These are phyloP conservation scores for Euphorbia schlechtendalii DNA, from an alignment of 441 rosid species.

Conservation along the genomic window DNA sequence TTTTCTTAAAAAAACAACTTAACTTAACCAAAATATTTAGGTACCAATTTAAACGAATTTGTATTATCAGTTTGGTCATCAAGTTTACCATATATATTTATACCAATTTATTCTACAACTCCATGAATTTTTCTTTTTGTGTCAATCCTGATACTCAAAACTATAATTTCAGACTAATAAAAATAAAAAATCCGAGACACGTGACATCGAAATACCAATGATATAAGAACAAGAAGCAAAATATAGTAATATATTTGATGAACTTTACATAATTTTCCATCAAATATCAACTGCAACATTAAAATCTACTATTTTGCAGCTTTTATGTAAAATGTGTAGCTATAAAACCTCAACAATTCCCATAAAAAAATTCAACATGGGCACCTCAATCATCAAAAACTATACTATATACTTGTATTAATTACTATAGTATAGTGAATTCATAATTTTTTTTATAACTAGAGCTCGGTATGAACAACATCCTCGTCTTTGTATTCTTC, in stretches of 20 bases:
- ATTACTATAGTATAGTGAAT: slow-evolving; percentile 12
- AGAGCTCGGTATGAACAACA: slow-evolving; percentile 58
- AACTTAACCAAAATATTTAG: too few relatives aligned
- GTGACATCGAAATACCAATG: too few relatives aligned
- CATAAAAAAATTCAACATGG: slow-evolving; percentile 23
- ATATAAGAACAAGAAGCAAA: too few relatives aligned
- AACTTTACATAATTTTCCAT: not conserved
- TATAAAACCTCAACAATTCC: slow-evolving; percentile 13
- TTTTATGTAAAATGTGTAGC: slow-evolving; percentile 7
- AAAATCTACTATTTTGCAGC: not conserved
- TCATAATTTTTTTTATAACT: slow-evolving; percentile 15
- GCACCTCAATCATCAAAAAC: slow-evolving; percentile 28
- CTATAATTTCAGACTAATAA: too few relatives aligned
- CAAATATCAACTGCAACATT: slow-evolving; percentile 9
- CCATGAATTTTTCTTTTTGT: too few relatives aligned
- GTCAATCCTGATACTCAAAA: too few relatives aligned
- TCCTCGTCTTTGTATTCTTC: slow-evolving; percentile 20
- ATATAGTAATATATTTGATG: not conserved
- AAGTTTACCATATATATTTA: too few relatives aligned
- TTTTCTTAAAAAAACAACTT: too few relatives aligned
- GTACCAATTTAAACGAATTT: too few relatives aligned
- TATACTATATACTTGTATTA: slow-evolving; percentile 18
- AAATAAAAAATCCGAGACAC: too few relatives aligned
- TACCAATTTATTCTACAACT: too few relatives aligned
- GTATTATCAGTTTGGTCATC: too few relatives aligned